Base-by-base conservation (phyloP, 129 eudicot species). In the Arctium lappa region DNA sequence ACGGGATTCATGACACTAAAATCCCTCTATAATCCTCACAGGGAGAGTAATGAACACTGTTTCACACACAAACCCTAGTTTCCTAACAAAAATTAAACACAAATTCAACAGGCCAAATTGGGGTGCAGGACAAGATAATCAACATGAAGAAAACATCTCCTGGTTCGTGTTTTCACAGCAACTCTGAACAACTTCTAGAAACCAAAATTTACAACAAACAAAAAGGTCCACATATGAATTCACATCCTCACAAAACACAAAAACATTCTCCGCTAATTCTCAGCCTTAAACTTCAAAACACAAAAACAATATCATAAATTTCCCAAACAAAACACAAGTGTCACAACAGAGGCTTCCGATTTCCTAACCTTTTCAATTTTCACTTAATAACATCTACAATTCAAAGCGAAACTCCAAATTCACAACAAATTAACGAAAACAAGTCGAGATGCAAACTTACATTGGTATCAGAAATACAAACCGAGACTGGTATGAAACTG, bases 31-130 rank as follows among this genome's bases (percentile, higher is more conserved):
- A 53, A 46, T 46, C 56, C 56, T 46, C 56, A 46, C 16, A 46
- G 16, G 56, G 56, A 16, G 56, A 11, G 56, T 50, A 50, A n/a
- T 60, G 29, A 56, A 56, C 16, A 56, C 30, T 71, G 8, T 2
- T 63, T 80, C 38, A 36, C 72, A 73, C 79, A 79, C 79, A 78
- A 84, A 84, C 83, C 87, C 87, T 84, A 79, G 83, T 42, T 78
- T 84, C 69, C 79, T 13, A 81, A 31, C n/a, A 71, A 50, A 46
- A 13, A 31, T 33, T 80, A 80, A 48, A 62, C 79, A 13, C 60
- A 81, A 37, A 72, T 36, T 73, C 79, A 81, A 72, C 84, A 72
- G 38, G 13, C 29, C 78, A 37, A 31, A 72, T 40, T 10, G 72
- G 12, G 56, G 30, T 7, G 42, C 31, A 72, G 33, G n/a, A 27